Evolutionary conservation across 23 red algal species (phyloP).

Genomic region (Gracilaria caudata): DNA sequence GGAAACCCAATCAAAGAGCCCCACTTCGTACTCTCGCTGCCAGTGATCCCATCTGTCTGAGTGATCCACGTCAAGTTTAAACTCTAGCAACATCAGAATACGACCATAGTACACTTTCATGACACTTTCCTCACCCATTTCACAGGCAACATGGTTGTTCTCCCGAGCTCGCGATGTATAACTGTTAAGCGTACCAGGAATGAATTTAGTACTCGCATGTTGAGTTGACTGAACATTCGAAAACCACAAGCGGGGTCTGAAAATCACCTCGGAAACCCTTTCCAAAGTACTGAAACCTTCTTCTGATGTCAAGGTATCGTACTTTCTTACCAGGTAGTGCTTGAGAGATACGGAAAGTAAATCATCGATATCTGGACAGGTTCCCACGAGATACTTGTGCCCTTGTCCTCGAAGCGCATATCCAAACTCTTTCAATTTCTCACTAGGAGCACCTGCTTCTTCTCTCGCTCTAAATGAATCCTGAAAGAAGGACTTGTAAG

Average conservation of each 20-base stretch:
- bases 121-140: background rate
- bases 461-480: background rate
- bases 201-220: background rate
- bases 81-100: background rate
- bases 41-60: background rate
- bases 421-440: background rate
- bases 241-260: background rate
- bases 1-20: background rate
- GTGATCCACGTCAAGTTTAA: background rate
- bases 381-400: background rate
- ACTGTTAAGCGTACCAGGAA: background rate
- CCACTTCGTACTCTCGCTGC: constrained; percentile 7
- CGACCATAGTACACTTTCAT: constrained; percentile 8
- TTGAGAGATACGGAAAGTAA: background rate
- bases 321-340: constrained; percentile 4
- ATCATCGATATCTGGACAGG: background rate
- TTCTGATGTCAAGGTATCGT: background rate
- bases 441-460: background rate
- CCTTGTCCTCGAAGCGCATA: background rate
- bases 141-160: constrained; percentile 3
- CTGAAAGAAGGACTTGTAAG: background rate
- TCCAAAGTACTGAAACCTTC: background rate
- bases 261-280: background rate
- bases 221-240: background rate
- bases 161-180: background rate